These are phyloP conservation scores for Ogataea pilisensis DNA, from an alignment of 805 yeast species.

Conservation along the genomic window DNA sequence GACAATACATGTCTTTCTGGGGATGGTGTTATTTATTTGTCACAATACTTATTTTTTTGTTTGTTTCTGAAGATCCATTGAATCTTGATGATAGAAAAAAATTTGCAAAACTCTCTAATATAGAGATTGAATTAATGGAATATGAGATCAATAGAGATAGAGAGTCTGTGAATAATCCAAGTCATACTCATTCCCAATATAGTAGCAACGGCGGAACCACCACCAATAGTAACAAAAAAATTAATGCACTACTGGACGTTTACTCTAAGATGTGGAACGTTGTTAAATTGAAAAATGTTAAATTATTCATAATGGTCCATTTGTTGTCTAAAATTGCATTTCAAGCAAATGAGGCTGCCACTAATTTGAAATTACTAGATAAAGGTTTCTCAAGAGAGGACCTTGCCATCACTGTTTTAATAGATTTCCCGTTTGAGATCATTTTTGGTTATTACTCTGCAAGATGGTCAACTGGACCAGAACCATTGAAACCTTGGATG, in stretches of 20 bases:
- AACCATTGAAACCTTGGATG: slow-evolving; percentile 85
- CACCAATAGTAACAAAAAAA: too few species aligned
- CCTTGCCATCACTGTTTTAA: slow-evolving; percentile 83
- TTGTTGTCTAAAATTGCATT: slow-evolving; percentile 84
- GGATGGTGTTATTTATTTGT: slow-evolving; percentile 68
- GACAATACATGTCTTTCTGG: slow-evolving; percentile 73
- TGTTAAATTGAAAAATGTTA: slow-evolving; percentile 66
- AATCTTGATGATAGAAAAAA: slow-evolving; percentile 30
- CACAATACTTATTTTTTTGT: slow-evolving; percentile 54
- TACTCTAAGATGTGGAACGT: slow-evolving; percentile 66
- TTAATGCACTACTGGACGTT: slow-evolving; percentile 44
- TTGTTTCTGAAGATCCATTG: slow-evolving; percentile 70
- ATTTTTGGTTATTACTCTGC: slow-evolving; percentile 95
- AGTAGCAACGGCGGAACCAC: too few species aligned
- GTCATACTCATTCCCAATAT: slow-evolving; percentile 21
- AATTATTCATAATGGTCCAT: slow-evolving; percentile 68
- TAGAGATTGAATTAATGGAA: slow-evolving; percentile 23
- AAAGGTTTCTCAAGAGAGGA: slow-evolving; percentile 93
- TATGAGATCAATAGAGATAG: slow-evolving; percentile 12
- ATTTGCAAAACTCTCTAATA: too few species aligned
- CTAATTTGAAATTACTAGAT: slow-evolving; percentile 85
- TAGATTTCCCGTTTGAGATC: slow-evolving; percentile 95
- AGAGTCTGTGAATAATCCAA: slow-evolving; percentile 10
- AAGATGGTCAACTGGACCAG: slow-evolving; percentile 79
- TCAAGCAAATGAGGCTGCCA: slow-evolving; percentile 94